Evolutionary conservation across 75 land plant genomes (phyloP).

Genomic region (Cunninghamia lanceolata): DNA sequence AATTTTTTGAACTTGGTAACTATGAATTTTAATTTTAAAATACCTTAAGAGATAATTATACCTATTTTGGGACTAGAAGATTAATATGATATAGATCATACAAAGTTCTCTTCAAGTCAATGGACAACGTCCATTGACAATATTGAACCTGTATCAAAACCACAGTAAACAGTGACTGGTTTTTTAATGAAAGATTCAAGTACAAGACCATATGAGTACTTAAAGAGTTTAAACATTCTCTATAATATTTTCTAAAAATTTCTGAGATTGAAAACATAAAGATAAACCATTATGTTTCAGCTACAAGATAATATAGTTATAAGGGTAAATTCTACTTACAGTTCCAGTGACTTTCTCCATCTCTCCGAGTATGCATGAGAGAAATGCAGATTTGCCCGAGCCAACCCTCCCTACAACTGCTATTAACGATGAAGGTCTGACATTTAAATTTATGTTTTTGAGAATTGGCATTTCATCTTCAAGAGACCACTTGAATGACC

Average conservation of each 20-base stretch:
- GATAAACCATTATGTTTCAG: neutral
- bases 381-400: slow-evolving; percentile 41
- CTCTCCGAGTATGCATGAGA: slow-evolving; percentile 38
- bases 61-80: neutral
- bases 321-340: slow-evolving; percentile 18
- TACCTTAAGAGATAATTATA: neutral
- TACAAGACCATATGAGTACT: neutral
- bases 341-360: slow-evolving; percentile 41
- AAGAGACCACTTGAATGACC: slow-evolving; percentile 32
- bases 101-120: neutral
- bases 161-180: neutral
- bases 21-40: neutral
- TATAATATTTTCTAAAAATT: neutral
- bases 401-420: slow-evolving; percentile 47
- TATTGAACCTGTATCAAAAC: neutral
- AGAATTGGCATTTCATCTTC: slow-evolving; percentile 16
- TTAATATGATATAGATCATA: neutral
- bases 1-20: neutral
- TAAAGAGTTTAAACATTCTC: neutral
- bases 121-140: neutral
- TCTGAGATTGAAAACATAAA: neutral
- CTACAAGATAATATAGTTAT: neutral
- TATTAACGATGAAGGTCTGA: slow-evolving; percentile 25
- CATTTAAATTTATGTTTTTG: slow-evolving; percentile 21
- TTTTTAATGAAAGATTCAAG: neutral